Conservation (phyloP, 257 asterid species). For the Solanum ossicruentum region DNA sequence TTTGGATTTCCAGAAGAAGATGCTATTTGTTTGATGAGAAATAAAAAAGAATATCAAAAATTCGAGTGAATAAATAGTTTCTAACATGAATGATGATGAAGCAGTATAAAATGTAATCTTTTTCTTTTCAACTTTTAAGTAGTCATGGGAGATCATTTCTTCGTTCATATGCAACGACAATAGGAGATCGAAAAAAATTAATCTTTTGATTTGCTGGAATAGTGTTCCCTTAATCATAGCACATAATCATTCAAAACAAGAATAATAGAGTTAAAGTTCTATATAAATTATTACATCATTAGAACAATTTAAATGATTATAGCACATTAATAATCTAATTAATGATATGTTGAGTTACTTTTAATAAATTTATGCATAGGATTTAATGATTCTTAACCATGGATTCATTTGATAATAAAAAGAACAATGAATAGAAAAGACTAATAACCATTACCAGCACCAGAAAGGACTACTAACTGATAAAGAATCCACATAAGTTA, state of each 20-base stretch:
- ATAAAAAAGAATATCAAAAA: too few relatives aligned
- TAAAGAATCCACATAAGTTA: background rate
- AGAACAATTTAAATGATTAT: background rate
- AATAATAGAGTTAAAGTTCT: background rate
- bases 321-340: background rate
- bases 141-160: background rate
- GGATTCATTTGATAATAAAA: background rate
- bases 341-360: background rate
- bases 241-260: background rate
- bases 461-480: background rate
- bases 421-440: background rate
- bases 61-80: background rate
- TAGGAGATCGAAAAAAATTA: background rate
- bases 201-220: background rate
- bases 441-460: background rate
- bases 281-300: background rate
- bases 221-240: background rate
- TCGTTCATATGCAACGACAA: conserved; percentile 3
- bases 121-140: background rate
- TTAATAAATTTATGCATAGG: background rate
- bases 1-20: background rate
- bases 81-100: background rate
- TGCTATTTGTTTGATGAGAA: too few relatives aligned
- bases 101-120: too few relatives aligned
- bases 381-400: background rate